A percentile compares a stretch with the other conserved stretches of the same genome.
Evolutionary conservation across 768 basidiomycete species (phyloP).

Genomic region (Tricholoma furcatifolium): DNA sequence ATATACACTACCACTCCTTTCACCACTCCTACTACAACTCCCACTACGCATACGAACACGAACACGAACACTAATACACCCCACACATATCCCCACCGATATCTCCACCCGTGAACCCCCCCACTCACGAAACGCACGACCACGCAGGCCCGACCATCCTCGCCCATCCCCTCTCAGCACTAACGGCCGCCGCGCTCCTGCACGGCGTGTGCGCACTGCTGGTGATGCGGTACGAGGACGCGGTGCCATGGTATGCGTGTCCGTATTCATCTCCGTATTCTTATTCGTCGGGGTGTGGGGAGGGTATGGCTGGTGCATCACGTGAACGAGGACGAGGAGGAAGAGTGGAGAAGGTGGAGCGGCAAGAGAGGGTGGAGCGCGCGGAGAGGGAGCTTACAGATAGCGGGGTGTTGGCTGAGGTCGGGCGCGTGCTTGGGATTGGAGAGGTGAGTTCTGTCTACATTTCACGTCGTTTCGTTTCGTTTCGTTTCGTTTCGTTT

Average conservation of each 20-base stretch:
- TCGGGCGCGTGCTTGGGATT: slow-evolving; percentile 31
- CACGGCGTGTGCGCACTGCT: slow-evolving; percentile 45
- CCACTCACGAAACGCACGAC: not conserved
- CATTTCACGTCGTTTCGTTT: too few relatives aligned
- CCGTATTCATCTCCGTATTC: too few relatives aligned
- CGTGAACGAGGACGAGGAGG: too few relatives aligned
- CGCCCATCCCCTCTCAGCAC: slow-evolving; percentile 50
- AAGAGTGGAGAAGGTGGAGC: too few relatives aligned
- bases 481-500: not conserved
- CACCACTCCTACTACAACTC: too few relatives aligned
- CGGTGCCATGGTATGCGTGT: slow-evolving; percentile 27
- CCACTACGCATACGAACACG: too few relatives aligned
- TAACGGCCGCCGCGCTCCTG: slow-evolving; percentile 52
- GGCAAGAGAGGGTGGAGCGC: slow-evolving; percentile 15
- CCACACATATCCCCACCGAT: too few relatives aligned
- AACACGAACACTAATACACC: too few relatives aligned
- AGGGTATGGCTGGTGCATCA: too few relatives aligned
- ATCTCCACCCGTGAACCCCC: too few relatives aligned
- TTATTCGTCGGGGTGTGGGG: not conserved
- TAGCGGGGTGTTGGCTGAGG: slow-evolving; percentile 36
- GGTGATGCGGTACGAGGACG: slow-evolving; percentile 31
- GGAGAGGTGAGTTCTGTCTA: slow-evolving; percentile 40
- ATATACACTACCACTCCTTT: too few relatives aligned
- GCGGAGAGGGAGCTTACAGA: slow-evolving; percentile 28
- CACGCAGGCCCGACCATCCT: slow-evolving; percentile 51